Evolutionary conservation across 2,329 filamentous ascomycete genomes (phyloP).

Genomic region (Aspergillus ibericus): DNA sequence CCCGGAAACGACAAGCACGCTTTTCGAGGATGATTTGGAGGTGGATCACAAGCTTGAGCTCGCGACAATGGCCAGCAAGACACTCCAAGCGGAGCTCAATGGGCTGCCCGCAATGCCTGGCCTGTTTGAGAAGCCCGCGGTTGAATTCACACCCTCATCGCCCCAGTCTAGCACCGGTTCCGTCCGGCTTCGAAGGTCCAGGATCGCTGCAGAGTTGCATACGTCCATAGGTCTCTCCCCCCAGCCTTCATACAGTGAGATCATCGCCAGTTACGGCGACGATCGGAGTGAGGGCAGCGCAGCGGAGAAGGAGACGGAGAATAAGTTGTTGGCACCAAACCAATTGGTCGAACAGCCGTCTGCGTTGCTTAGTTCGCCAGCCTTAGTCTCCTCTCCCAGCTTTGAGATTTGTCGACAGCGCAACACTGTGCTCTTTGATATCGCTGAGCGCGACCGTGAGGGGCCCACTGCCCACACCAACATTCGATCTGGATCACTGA

Average conservation of each 20-base stretch:
- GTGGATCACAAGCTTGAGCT: constrained; percentile 34
- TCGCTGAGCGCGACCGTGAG: constrained; percentile 45
- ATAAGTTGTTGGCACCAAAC: constrained; percentile 19
- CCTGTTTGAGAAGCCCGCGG: constrained; percentile 25
- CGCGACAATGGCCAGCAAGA: constrained; percentile 40
- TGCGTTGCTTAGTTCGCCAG: constrained; percentile 28
- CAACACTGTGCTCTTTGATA: constrained; percentile 38
- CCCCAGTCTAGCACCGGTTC: constrained; percentile 35
- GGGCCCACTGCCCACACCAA: constrained; percentile 45
- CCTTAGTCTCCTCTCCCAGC: constrained; percentile 22
- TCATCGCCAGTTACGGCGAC: constrained; percentile 53
- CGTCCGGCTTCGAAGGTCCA: constrained; percentile 50
- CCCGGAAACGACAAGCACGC: constrained; percentile 34
- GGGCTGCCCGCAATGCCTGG: constrained; percentile 14
- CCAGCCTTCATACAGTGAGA: constrained; percentile 55
- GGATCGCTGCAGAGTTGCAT: constrained; percentile 52
- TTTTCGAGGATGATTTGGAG: constrained; percentile 17
- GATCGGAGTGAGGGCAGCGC: constrained; percentile 23
- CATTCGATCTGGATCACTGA: constrained; percentile 51
- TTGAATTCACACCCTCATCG: constrained; percentile 25
- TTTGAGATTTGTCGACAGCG: constrained; percentile 33
- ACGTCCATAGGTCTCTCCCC: constrained; percentile 52
- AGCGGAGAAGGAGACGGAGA: constrained; percentile 21
- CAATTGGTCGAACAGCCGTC: constrained; percentile 26
- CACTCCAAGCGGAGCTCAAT: constrained; percentile 39